Percentiles rank a stretch among this genome's conserved stretches.
Conservation (phyloP, 1,284 basidiomycete genomes). For the Malassezia japonica region DNA sequence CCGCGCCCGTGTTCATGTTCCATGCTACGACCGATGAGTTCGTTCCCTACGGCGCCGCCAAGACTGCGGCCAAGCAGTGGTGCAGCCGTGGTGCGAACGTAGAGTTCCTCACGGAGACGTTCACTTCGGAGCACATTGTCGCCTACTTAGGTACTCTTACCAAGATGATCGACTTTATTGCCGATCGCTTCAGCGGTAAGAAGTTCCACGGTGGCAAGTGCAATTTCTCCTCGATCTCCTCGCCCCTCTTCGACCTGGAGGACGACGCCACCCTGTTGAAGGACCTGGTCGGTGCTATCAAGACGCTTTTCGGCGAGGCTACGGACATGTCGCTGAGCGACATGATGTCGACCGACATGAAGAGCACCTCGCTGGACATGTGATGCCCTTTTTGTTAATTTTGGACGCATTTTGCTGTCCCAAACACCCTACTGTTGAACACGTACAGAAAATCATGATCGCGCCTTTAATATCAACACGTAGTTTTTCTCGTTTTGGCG, state of each 20-base stretch:
- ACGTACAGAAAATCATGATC: too few relatives aligned
- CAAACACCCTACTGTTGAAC: too few relatives aligned
- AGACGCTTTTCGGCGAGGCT: background rate
- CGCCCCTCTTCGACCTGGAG: background rate
- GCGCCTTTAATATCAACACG: too few relatives aligned
- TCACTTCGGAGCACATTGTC: background rate
- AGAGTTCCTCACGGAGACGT: conserved; percentile 14
- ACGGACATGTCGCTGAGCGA: too few relatives aligned
- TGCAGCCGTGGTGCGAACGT: conserved; percentile 33
- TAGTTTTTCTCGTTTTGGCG: too few relatives aligned
- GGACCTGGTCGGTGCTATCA: background rate
- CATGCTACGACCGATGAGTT: conserved; percentile 26
- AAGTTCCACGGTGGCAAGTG: background rate
- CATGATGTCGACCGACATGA: too few relatives aligned
- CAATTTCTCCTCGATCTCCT: background rate
- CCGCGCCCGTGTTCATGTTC: conserved; percentile 25
- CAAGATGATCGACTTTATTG: background rate
- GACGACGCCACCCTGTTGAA: background rate
- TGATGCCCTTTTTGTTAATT: too few relatives aligned
- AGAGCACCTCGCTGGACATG: too few relatives aligned
- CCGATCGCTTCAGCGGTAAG: background rate
- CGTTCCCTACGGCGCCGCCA: conserved; percentile 25
- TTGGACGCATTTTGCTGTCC: too few relatives aligned
- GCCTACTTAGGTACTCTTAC: background rate
- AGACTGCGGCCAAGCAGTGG: conserved; percentile 21